Evolutionary conservation across 805 yeast species (phyloP), one percentile per base, ranked within the genome.

Genomic region (Hanseniaspora pseudoguilliermondii): DNA sequence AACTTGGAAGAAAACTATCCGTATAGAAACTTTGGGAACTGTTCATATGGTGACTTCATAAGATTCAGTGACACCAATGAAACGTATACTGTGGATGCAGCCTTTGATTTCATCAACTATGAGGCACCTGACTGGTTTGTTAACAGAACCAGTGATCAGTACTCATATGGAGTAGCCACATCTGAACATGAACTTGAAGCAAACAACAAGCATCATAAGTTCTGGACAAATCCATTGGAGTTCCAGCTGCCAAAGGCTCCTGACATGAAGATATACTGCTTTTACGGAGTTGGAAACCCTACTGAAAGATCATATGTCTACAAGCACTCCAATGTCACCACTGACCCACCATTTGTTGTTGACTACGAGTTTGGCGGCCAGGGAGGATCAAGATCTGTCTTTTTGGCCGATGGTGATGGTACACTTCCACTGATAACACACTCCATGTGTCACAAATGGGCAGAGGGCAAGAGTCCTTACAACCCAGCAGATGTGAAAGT

Each of bases 201-300:
- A 1, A 91, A 93, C 65, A 81, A 86, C 58, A 72, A 80, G n/a
- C 77, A 79, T 62, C 90, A 80, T 61, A 73, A 78, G 49, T 88
- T 85, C 66, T 93, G 98, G 98, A 69, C 82, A n/a, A 93, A 93
- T 65, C 98, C 98, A 2, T 72, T 93, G 49, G 97, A 93, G 66
- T 96, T 82, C 0, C 80, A 91, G 3, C 75, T 93, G 44, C 98
- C 98, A 1, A 75, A 85, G 64, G 98, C 98, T 0, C 97, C 97
- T 3, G 87, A 87, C 65, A 73, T 93, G 84, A 85, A 86, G 60
- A 74, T 89, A 10, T 93, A 74, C 69, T 87, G 96, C 64, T 83
- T 93, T 64, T 93, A 93, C 64, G 98, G 98, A 5, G 88, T 89
- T n/a, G 95, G 96, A 8, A 91, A 89, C 60, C 95, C 95, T 23